Evolutionary conservation across 805 yeast genomes (phyloP).

Genomic region (Lipomyces yamadae): DNA sequence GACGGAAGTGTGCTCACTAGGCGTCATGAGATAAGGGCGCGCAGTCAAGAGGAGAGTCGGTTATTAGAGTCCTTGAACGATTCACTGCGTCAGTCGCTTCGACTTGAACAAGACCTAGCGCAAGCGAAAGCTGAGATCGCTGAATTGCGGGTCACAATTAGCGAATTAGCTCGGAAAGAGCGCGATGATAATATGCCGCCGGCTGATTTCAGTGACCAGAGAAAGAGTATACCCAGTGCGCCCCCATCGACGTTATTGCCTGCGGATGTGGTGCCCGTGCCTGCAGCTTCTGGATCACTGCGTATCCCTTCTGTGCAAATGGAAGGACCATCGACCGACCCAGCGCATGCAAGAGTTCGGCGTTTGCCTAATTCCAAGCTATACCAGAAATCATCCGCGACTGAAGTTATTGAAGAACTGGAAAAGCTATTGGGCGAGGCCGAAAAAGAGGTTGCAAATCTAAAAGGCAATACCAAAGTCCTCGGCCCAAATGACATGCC

Average conservation of each 20-base stretch:
- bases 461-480: conserved; percentile 23
- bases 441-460: conserved; percentile 13
- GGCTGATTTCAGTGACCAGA: neutral
- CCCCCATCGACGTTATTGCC: neutral
- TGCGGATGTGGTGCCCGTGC: neutral
- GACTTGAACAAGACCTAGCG: conserved; percentile 24
- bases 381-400: conserved; percentile 2
- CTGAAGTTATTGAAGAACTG: conserved; percentile 22
- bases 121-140: conserved; percentile 26
- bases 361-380: neutral
- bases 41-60: neutral
- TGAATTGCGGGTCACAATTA: conserved; percentile 14
- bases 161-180: neutral
- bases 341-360: neutral
- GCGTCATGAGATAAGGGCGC: neutral
- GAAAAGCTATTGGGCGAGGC: conserved; percentile 22
- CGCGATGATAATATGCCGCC: neutral
- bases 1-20: neutral
- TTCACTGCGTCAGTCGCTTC: conserved; percentile 22
- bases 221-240: neutral
- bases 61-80: conserved; percentile 11
- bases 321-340: neutral
- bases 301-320: neutral
- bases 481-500: conserved; percentile 34
- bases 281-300: neutral